phyloP scores from a whole-genome alignment of 805 yeast genomes.

The Monosporozyma aquatica region DNA sequence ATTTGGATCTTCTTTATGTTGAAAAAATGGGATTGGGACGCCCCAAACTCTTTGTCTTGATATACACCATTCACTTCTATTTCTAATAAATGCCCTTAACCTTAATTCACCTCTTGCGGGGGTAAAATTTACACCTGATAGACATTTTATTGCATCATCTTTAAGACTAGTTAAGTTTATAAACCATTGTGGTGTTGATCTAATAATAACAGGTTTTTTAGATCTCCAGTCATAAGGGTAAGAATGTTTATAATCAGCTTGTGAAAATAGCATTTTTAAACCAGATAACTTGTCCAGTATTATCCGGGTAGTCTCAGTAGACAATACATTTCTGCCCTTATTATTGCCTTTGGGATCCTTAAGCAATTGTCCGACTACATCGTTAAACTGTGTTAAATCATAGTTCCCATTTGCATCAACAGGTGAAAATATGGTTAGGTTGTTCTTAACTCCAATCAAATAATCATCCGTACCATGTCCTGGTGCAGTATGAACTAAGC shows the following conservation, averaged over 20 bases:
- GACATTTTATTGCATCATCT: conserved; percentile 46
- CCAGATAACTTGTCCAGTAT: conserved; percentile 39
- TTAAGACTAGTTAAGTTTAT: conserved; percentile 75
- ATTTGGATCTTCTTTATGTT: conserved; percentile 44
- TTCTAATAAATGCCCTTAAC: conserved; percentile 58
- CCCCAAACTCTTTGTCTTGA: conserved; percentile 98
- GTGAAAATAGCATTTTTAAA: conserved; percentile 37
- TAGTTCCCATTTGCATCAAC: conserved; percentile 72
- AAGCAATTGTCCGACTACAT: conserved; percentile 11
- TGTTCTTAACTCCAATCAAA: conserved; percentile 49
- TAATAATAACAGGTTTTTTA: conserved; percentile 85
- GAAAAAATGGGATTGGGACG: conserved; percentile 88
- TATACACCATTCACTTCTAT: conserved; percentile 94
- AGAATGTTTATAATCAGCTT: conserved; percentile 58
- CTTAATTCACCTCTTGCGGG: conserved; percentile 71
- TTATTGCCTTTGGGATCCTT: conserved; percentile 9
- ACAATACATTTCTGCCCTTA: conserved; percentile 51
- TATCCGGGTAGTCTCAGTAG: conserved; percentile 39
- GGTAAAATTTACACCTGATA: conserved; percentile 55
- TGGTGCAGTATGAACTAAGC: conserved; percentile 94
- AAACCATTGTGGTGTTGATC: conserved; percentile 97
- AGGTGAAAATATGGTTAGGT: conserved; percentile 58
- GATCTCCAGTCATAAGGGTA: conserved; percentile 98
- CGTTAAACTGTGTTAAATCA: conserved; percentile 34
- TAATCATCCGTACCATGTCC: conserved; percentile 97